Evolutionary conservation across 345 rosid genomes (phyloP), one percentile per base, ranked within the genome.

Genomic region (Salix koriyanagi): DNA sequence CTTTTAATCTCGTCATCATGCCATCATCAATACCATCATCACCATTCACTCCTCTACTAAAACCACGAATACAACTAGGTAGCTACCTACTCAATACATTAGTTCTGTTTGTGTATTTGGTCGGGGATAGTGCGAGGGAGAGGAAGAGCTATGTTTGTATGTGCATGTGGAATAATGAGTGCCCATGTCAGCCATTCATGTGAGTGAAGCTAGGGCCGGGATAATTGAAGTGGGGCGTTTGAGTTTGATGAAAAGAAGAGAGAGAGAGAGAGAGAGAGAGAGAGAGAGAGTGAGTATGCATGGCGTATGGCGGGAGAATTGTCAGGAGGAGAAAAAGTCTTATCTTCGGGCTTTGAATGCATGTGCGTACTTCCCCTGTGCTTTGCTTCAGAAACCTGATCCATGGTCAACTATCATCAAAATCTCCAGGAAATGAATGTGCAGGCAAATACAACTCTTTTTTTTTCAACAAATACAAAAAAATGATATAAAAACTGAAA

Each of bases 91-190:
- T 23, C 62, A 32, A 8, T 34, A 30, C 68, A 28, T 15, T 30
- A 30, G 10, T 8, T 21, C 7, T 34, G 21, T 5, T 30, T 2
- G 9, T 14, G 41, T 32, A 19, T 65, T 32, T 65, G 68, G 68
- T 11, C 71, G 46, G 56, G 60, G 67, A 48, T 25, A 25, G 66
- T 30, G 39, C 70, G 19, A 19, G 36, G 52, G 34, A 25, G 48
- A 13, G 19, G 21, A 28, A 56, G 56, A 16, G 14, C 5, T 26
- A 65, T 18, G 67, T 72, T 75, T 77, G 86, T 84, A 82, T 80
- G 88, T 78, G 87, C 86, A 89, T 87, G 88, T 85, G 87, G 81
- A 65, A 72, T 71, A 75, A 86, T 85, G 90, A 86, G 84, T 86
- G 85, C 71, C 12, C 11, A 73, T 86, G 87, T 82, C 88, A 82